Percentiles rank a stretch among this genome's conserved stretches.
Evolutionary conservation across 2,329 filamentous ascomycete species (phyloP).

Genomic region (Zalaria sp.): DNA sequence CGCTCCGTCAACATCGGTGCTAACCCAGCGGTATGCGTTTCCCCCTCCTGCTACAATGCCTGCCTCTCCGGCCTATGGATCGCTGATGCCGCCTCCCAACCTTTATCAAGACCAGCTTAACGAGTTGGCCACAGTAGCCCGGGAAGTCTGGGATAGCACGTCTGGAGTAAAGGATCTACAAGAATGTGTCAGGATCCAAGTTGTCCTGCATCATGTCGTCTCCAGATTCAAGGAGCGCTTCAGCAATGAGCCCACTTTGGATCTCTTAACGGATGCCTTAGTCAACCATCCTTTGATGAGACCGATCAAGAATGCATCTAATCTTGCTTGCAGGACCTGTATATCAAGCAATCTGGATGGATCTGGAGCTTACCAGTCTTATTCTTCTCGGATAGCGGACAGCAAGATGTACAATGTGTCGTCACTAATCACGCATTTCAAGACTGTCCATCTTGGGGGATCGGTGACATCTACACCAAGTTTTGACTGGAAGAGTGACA

Average conservation of each 20-base stretch:
- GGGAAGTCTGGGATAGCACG: slow-evolving; percentile 49
- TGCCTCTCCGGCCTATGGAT: neutral
- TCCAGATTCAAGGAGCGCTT: slow-evolving; percentile 45
- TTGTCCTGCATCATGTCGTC: slow-evolving; percentile 49
- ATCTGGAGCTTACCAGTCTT: slow-evolving; percentile 17
- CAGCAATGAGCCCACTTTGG: slow-evolving; percentile 40
- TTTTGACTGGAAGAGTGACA: slow-evolving; percentile 46
- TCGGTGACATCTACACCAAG: slow-evolving; percentile 9
- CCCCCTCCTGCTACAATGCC: neutral
- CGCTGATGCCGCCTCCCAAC: neutral
- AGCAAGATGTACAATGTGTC: slow-evolving; percentile 30
- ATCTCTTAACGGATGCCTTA: slow-evolving; percentile 37
- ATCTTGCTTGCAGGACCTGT: slow-evolving; percentile 30
- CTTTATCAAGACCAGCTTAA: slow-evolving; percentile 3
- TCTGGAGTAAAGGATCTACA: slow-evolving; percentile 47
- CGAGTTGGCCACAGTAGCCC: slow-evolving; percentile 37
- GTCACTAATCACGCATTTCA: slow-evolving; percentile 46
- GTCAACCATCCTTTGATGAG: slow-evolving; percentile 25
- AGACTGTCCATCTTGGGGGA: slow-evolving; percentile 37
- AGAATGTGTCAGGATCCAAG: slow-evolving; percentile 46
- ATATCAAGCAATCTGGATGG: slow-evolving; percentile 8
- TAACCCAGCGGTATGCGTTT: neutral
- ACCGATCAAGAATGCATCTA: slow-evolving; percentile 27
- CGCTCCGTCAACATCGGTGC: no score
- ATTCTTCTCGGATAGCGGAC: slow-evolving; percentile 21